Evolutionary conservation across 495 filamentous ascomycete species (phyloP).

Genomic region (Penicillium tannophilum): DNA sequence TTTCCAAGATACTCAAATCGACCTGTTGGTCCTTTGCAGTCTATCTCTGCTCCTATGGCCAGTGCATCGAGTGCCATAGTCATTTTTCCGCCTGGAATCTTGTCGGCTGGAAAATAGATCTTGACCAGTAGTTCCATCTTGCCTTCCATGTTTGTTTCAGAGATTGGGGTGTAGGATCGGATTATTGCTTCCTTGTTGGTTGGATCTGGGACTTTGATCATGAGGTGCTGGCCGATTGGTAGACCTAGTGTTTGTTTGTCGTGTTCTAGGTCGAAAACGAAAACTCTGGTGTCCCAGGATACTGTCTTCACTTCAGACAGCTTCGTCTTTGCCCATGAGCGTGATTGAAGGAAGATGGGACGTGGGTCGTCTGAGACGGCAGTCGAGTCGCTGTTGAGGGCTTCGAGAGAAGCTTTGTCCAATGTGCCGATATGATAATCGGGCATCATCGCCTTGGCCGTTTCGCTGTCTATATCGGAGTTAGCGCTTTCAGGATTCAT

Average conservation of each 20-base stretch:
- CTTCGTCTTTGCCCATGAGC: slow-evolving; percentile 68
- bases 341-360: slow-evolving; percentile 67
- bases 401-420: slow-evolving; percentile 55
- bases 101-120: slow-evolving; percentile 70
- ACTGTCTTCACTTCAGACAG: slow-evolving; percentile 66
- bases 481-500: slow-evolving; percentile 2
- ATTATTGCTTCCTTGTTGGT: slow-evolving; percentile 72
- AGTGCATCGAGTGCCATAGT: slow-evolving; percentile 76
- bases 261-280: slow-evolving; percentile 79
- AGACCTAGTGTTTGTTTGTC: slow-evolving; percentile 72
- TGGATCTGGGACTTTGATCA: slow-evolving; percentile 78
- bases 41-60: slow-evolving; percentile 67
- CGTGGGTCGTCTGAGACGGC: slow-evolving; percentile 44
- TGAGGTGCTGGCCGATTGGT: slow-evolving; percentile 86
- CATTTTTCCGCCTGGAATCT: slow-evolving; percentile 76
- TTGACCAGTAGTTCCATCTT: slow-evolving; percentile 78
- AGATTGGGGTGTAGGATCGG: slow-evolving; percentile 87
- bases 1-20: slow-evolving; percentile 79
- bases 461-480: slow-evolving; percentile 71
- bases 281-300: slow-evolving; percentile 82
- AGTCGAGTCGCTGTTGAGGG: slow-evolving; percentile 42
- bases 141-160: slow-evolving; percentile 61
- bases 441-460: slow-evolving; percentile 89
- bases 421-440: slow-evolving; percentile 85
- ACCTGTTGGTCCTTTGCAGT: slow-evolving; percentile 91